phyloP scores from a whole-genome alignment of 2,329 filamentous ascomycete genomes.

The Colletotrichum sp. region DNA sequence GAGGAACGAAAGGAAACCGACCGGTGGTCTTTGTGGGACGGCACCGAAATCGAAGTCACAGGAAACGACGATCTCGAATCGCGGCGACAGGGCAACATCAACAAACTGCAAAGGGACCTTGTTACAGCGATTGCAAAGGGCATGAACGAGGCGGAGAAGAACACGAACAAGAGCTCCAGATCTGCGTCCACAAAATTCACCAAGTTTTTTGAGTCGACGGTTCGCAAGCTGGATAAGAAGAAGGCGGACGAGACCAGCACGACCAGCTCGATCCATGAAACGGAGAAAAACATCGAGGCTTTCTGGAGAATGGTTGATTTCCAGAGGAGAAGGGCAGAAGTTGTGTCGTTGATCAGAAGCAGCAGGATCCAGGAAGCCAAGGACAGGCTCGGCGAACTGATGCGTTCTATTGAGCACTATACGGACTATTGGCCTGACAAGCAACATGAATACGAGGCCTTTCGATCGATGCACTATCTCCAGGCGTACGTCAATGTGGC shows the following conservation, averaged over 20 bases:
- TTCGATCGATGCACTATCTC: slow-evolving; percentile 3
- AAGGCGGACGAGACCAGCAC: background rate
- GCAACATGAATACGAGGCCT: background rate
- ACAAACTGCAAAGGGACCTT: background rate
- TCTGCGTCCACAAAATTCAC: background rate
- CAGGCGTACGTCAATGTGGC: background rate
- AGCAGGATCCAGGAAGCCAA: background rate
- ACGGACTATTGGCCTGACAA: background rate
- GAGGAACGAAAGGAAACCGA: background rate
- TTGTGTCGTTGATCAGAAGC: background rate
- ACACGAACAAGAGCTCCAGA: background rate
- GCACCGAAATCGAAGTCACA: background rate
- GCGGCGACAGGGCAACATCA: background rate
- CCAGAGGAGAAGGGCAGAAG: slow-evolving; percentile 1
- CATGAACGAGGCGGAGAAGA: background rate
- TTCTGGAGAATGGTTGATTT: slow-evolving; percentile 11
- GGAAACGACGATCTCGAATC: background rate
- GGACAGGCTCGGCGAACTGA: background rate
- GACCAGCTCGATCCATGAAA: background rate
- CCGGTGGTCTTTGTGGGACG: background rate
- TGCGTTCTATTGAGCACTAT: background rate
- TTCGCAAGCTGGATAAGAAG: background rate
- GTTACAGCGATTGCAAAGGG: background rate
- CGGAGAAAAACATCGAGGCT: background rate
- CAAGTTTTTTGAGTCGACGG: background rate